Evolutionary conservation across 2,329 filamentous ascomycete species (phyloP).

Genomic region (Colletotrichum somersetense): DNA sequence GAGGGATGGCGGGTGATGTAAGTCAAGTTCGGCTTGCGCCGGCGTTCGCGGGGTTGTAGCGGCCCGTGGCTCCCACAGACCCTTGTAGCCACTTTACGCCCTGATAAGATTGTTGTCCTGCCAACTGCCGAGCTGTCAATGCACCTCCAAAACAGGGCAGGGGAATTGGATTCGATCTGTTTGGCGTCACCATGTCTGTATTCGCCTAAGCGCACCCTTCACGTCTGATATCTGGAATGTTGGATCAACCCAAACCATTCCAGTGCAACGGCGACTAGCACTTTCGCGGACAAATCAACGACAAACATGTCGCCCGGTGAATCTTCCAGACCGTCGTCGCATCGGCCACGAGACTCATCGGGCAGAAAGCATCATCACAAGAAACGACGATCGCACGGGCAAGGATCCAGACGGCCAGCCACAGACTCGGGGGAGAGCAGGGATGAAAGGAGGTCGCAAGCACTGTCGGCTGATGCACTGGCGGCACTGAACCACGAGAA

Average conservation of each 20-base stretch:
- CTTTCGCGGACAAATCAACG: slow-evolving; percentile 44
- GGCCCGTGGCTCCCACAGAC: slow-evolving; percentile 20
- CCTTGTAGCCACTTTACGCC: slow-evolving; percentile 36
- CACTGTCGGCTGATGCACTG: slow-evolving; percentile 67
- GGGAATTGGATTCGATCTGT: slow-evolving; percentile 32
- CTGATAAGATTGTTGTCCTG: slow-evolving; percentile 57
- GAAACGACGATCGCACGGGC: slow-evolving; percentile 49
- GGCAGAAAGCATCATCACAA: slow-evolving; percentile 54
- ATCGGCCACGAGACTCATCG: slow-evolving; percentile 48
- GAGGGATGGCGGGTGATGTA: slow-evolving; percentile 42
- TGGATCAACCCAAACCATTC: slow-evolving; percentile 13
- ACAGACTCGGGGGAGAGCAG: slow-evolving; percentile 53
- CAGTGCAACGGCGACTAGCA: slow-evolving; percentile 28
- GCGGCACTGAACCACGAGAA: slow-evolving; percentile 75
- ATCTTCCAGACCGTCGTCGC: slow-evolving; percentile 49
- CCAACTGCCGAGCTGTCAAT: slow-evolving; percentile 51
- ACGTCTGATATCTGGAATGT: slow-evolving; percentile 19
- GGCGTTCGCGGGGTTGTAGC: slow-evolving; percentile 43
- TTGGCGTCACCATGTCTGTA: slow-evolving; percentile 32
- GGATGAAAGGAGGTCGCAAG: slow-evolving; percentile 45
- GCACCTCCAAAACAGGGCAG: slow-evolving; percentile 39
- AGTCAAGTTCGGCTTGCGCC: slow-evolving; percentile 43
- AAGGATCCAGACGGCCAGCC: slow-evolving; percentile 48
- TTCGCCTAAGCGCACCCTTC: background rate
- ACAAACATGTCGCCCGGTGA: slow-evolving; percentile 53